Base-by-base conservation (phyloP, 2,329 filamentous ascomycete genomes). In the Periconia digitata region DNA sequence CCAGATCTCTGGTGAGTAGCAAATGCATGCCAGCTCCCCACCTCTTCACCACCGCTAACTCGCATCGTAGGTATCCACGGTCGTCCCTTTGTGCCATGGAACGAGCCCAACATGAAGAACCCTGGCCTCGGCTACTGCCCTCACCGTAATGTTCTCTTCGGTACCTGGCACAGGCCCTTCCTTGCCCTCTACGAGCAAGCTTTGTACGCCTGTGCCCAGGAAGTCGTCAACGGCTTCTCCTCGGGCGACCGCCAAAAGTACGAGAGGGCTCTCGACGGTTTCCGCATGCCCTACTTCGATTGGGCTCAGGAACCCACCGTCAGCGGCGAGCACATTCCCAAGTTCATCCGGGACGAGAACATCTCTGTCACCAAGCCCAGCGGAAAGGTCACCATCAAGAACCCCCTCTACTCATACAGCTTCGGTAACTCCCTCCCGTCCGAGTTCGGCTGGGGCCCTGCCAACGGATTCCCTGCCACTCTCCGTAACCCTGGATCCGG, bases 151-250 rank as follows among this genome's bases (percentile, higher is more conserved):
- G 83, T 86, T 35, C 74, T 94, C 15, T 94, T 95, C 66, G 83
- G 86, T 34, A 80, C 85, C 34, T 95, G 90, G 90, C 90, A 95
- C 76, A 82, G 90, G 42, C 87, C 89, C 1, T 95, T 92, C 69
- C 75, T 94, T 46, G 76, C 81, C 8, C 71, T 86, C 8, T 84
- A 74, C 54, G 78, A 87, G 73, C 75, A 79, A 71, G 64, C 70
- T 10, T 66, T 73, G 43, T 75, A 71, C 57, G 54, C 62, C 24
- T 62, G 70, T 50, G 69, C 77, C 21, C 55, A 69, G 37, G 71
- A 72, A 40, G 70, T 71, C 32, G 74, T 75, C 37, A 63, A 67
- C 45, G 61, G 66, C 7, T 77, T 76, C 58, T 73, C 75, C 6
- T 49, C 59, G 12, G 63, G 64, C 48, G 59, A 69, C 40, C 72